phyloP scores from a whole-genome alignment of 495 filamentous ascomycete species.

The Talaromyces borbonicus region DNA sequence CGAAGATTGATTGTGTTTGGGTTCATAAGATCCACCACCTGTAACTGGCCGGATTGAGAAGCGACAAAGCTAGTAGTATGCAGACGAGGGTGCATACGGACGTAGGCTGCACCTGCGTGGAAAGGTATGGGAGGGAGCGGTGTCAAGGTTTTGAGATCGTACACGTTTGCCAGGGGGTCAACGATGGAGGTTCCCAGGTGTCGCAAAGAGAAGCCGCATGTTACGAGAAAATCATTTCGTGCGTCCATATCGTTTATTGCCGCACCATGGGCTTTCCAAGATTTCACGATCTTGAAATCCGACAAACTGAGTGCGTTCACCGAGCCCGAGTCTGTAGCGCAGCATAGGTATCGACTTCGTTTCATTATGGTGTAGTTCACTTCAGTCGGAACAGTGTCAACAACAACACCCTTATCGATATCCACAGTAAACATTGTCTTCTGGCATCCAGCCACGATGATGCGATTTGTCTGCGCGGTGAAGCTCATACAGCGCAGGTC shows the following conservation, averaged over 20 bases:
- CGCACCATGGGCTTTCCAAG: constrained; percentile 78
- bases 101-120: constrained; percentile 81
- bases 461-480: constrained; percentile 72
- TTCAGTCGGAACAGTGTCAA: constrained; percentile 62
- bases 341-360: constrained; percentile 79
- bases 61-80: constrained; percentile 86
- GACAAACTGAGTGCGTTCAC: constrained; percentile 77
- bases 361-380: constrained; percentile 85
- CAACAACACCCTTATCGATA: constrained; percentile 70
- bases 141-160: constrained; percentile 76
- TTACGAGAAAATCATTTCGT: constrained; percentile 80
- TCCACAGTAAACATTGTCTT: constrained; percentile 84
- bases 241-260: constrained; percentile 93
- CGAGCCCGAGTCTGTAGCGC: constrained; percentile 72
- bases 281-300: constrained; percentile 66
- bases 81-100: constrained; percentile 90
- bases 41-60: constrained; percentile 82
- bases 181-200: constrained; percentile 55
- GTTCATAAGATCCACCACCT: constrained; percentile 93
- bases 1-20: constrained; percentile 80
- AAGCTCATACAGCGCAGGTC: constrained; percentile 91
- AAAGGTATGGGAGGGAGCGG: constrained; percentile 86
- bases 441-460: constrained; percentile 81
- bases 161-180: constrained; percentile 88
- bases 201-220: constrained; percentile 83